phyloP scores from a whole-genome alignment of 2,329 filamentous ascomycete species.

The Curvularia spicifera region DNA sequence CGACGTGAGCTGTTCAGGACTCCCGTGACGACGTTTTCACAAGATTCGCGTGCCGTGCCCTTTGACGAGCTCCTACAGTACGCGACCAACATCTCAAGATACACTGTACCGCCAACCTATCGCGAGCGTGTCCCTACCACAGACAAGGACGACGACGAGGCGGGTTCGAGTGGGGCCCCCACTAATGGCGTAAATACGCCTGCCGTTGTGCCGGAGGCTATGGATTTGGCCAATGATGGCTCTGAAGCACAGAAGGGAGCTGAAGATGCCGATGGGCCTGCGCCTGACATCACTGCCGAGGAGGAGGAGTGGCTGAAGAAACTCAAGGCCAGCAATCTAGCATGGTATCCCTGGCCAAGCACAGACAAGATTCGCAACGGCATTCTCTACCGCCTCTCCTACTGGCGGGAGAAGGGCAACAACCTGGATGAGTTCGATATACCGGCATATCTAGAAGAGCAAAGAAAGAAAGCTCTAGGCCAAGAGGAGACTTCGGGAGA shows the following conservation, averaged over 20 bases:
- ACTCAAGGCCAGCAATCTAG: conserved; percentile 35
- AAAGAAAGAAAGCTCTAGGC: conserved; percentile 16
- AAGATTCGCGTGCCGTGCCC: conserved; percentile 59
- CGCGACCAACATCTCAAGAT: conserved; percentile 79
- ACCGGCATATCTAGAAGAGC: conserved; percentile 31
- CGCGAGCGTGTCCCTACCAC: conserved; percentile 34
- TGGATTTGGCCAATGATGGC: conserved; percentile 31
- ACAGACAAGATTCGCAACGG: conserved; percentile 73
- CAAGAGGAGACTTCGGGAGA: conserved; percentile 1
- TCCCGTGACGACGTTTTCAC: conserved; percentile 47
- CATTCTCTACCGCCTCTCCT: conserved; percentile 57
- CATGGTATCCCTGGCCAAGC: conserved; percentile 77
- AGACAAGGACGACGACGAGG: conserved; percentile 30
- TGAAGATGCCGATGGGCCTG: conserved; percentile 16
- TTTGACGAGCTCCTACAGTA: conserved; percentile 78
- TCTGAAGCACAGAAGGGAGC: conserved; percentile 25
- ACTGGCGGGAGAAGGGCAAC: conserved; percentile 31
- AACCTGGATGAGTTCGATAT: conserved; percentile 32
- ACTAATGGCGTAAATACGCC: conserved; percentile 42
- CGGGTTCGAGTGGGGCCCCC: conserved; percentile 33
- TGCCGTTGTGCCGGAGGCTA: conserved; percentile 32
- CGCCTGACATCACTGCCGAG: conserved; percentile 36
- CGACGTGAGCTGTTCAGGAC: conserved; percentile 72
- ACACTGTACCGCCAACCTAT: conserved; percentile 72
- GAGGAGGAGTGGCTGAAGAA: conserved; percentile 46